A percentile compares a stretch with the other conserved stretches of the same genome.
Evolutionary conservation across 345 rosid species (phyloP).

Genomic region (Draba incana): DNA sequence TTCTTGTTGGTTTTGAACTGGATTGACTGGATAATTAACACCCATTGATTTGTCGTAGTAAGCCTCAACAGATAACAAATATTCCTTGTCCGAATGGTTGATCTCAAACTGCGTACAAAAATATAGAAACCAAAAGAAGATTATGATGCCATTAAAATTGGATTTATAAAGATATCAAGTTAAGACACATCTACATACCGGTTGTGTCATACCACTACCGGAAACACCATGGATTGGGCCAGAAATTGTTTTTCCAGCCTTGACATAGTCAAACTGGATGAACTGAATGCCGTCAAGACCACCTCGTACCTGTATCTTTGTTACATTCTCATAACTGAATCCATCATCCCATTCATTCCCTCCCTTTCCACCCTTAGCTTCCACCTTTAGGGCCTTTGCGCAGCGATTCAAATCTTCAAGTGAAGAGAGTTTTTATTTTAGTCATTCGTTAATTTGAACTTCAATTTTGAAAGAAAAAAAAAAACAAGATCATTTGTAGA

Average conservation of each 20-base stretch:
- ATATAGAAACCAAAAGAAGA: neutral
- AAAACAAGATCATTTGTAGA: neutral
- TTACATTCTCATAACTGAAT: neutral
- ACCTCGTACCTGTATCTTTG: slow-evolving; percentile 29
- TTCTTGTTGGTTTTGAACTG: slow-evolving; percentile 26
- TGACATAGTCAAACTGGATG: slow-evolving; percentile 19
- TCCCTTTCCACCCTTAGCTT: slow-evolving; percentile 38
- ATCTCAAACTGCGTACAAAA: slow-evolving; percentile 26
- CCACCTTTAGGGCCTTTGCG: slow-evolving; percentile 7
- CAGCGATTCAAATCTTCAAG: neutral
- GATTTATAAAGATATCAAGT: neutral
- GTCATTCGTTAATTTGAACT: neutral
- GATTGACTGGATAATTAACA: slow-evolving; percentile 27
- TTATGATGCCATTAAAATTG: neutral
- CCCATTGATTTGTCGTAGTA: slow-evolving; percentile 22
- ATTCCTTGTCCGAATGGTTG: slow-evolving; percentile 12
- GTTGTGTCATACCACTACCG: slow-evolving; percentile 22
- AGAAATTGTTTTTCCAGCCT: neutral
- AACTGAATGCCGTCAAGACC: slow-evolving; percentile 23
- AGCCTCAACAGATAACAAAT: slow-evolving; percentile 23
- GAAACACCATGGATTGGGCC: slow-evolving; percentile 34
- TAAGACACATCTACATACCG: slow-evolving; percentile 9
- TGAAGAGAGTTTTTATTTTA: neutral
- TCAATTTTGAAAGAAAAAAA: neutral
- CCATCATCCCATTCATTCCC: slow-evolving; percentile 35